Evolutionary conservation across 1,284 basidiomycete genomes (phyloP).

Genomic region (Cryptococcus sp.): DNA sequence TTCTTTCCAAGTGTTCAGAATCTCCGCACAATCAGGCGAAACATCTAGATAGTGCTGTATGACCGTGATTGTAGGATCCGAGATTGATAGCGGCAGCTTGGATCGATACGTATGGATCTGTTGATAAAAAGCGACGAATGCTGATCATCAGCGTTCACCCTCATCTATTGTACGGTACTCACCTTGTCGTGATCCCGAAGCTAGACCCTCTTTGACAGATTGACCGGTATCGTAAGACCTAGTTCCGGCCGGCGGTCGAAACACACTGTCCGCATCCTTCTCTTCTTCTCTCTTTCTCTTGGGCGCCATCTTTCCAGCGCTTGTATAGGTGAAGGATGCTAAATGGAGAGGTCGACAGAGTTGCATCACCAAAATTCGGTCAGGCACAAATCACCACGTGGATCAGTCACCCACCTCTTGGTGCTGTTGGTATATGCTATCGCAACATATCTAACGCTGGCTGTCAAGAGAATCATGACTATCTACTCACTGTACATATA

Average conservation of each 20-base stretch:
- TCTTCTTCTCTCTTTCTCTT: slow-evolving; percentile 37
- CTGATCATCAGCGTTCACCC: slow-evolving; percentile 18
- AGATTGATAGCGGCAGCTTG: slow-evolving; percentile 38
- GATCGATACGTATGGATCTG: slow-evolving; percentile 45
- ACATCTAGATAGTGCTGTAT: slow-evolving; percentile 47
- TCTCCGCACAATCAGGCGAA: slow-evolving; percentile 44
- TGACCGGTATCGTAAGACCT: slow-evolving; percentile 37
- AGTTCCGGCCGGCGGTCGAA: slow-evolving; percentile 30
- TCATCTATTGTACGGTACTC: slow-evolving; percentile 6
- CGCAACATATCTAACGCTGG: neutral
- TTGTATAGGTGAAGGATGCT: too few relatives aligned
- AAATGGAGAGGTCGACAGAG: too few relatives aligned
- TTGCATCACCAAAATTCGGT: too few relatives aligned
- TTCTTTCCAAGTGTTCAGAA: slow-evolving; percentile 45
- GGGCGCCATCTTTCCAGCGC: slow-evolving; percentile 20
- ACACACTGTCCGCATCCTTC: slow-evolving; percentile 11
- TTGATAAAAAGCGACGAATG: slow-evolving; percentile 44
- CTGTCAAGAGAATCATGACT: slow-evolving; percentile 55
- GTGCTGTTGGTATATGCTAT: too few relatives aligned
- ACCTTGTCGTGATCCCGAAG: slow-evolving; percentile 39
- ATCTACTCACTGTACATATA: slow-evolving; percentile 86
- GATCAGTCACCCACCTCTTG: too few relatives aligned
- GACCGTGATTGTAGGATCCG: slow-evolving; percentile 43
- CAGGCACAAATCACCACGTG: too few relatives aligned
- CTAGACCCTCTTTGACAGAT: slow-evolving; percentile 40